Base-by-base conservation (phyloP, 371 early-diverging fungal genomes). In the Mortierella sp. region DNA sequence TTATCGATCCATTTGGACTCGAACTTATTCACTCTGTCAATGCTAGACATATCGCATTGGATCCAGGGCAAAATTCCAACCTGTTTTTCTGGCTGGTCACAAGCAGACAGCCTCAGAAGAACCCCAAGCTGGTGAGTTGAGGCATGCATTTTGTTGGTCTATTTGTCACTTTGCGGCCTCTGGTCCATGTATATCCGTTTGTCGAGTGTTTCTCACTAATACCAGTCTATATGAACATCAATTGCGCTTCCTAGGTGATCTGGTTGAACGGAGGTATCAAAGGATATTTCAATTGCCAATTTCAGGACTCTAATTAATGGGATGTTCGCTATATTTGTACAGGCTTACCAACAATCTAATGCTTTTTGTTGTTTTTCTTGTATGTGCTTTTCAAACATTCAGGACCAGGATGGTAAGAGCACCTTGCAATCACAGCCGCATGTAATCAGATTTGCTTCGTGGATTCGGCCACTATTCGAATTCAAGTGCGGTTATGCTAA, bases 241-340 rank as follows among this genome's bases (percentile, higher is more conserved):
- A 34, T 37, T 19, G 16, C 44, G 39, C 44, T 68, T 10, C 39
- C 22, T 85, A 94, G 94, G 87, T 96, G 45, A 89, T 96, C 53
- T 96, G 96, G 96, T 73, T 96, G n/a, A 96, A 96, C 82, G 96
- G 96, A 68, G 95, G 96, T 70, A 85, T 34, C 52, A 22, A 40
- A 13, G 39, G 5, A 47, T 9, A 24, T 40, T 37, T n/a, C 40
- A 53, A 50, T 14, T 37, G 29, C 13, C 40, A 13, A 39, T 16
- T 10, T n/a, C 16, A 11, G 24, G 50, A 24, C 2, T 71, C 40
- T 64, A 48, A 1, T 40, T n/a, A n/a, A n/a, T 34, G 47, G 40
- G 10, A 43, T 45, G 14, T 7, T 37, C 34, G 2, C 5, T 29
- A 3, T 40, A 9, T 45, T 50, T 34, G 22, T 44, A 8, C 19